Conservation (phyloP, 805 yeast species). For the Yarrowia bubula region DNA sequence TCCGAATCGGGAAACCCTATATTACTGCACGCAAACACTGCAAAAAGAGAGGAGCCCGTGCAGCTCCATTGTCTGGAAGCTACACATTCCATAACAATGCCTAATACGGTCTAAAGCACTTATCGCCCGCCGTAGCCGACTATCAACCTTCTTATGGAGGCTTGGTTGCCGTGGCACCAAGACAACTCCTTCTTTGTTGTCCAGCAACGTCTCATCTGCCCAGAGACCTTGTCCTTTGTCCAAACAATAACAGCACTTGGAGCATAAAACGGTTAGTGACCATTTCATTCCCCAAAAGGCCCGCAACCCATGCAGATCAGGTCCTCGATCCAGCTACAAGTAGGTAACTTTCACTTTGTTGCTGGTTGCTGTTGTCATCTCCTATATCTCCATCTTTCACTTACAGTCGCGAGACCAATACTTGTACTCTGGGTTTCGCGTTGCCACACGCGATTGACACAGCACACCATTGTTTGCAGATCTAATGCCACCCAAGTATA, state of each 20-base stretch:
- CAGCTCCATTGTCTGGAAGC: slow-evolving; percentile 1
- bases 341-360: too few relatives aligned
- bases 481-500: not conserved
- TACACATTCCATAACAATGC: slow-evolving; percentile 24
- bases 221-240: not conserved
- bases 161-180: not conserved
- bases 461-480: not conserved
- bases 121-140: not conserved
- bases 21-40: slow-evolving; percentile 8
- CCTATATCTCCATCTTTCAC: too few relatives aligned
- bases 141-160: not conserved
- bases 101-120: slow-evolving; percentile 16
- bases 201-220: not conserved
- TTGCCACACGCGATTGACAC: not conserved
- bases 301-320: not conserved
- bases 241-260: not conserved
- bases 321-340: too few relatives aligned
- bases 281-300: too few relatives aligned
- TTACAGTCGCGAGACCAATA: not conserved
- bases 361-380: not conserved
- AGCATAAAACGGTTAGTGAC: not conserved
- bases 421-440: too few relatives aligned
- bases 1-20: slow-evolving; percentile 21
- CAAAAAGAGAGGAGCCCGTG: not conserved
- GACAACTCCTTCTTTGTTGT: not conserved